A percentile compares a stretch with the other conserved stretches of the same genome.
phyloP scores from a whole-genome alignment of 2,329 filamentous ascomycete species.

The Zopfia rhizophila region DNA sequence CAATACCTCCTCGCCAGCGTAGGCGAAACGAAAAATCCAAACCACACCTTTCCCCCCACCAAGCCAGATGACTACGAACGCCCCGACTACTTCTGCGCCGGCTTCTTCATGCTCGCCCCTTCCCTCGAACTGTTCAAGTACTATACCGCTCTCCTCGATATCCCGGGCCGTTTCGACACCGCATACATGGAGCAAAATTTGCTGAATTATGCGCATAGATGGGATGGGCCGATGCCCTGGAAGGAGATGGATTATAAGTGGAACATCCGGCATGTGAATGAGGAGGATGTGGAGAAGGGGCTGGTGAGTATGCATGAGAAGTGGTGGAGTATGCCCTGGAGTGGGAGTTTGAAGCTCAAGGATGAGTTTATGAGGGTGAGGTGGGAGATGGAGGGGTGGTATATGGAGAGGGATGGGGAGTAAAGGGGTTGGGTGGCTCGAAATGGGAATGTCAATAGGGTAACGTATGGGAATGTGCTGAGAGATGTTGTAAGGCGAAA shows the following conservation, averaged over 20 bases:
- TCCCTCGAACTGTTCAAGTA: conserved; percentile 52
- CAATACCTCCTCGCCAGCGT: conserved; percentile 53
- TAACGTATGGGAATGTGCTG: too few relatives aligned
- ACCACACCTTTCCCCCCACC: conserved; percentile 47
- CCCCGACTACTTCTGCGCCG: conserved; percentile 50
- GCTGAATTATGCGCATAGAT: conserved; percentile 57
- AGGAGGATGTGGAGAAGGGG: conserved; percentile 44
- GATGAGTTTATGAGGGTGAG: conserved; percentile 37
- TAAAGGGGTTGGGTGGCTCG: too few relatives aligned
- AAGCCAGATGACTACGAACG: conserved; percentile 4
- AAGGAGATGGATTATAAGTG: conserved; percentile 50
- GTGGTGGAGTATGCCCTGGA: conserved; percentile 38
- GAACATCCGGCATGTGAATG: conserved; percentile 53
- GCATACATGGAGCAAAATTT: conserved; percentile 56
- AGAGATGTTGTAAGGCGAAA: too few relatives aligned
- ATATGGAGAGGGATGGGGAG: conserved; percentile 32
- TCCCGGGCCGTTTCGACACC: conserved; percentile 53
- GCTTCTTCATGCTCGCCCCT: conserved; percentile 55
- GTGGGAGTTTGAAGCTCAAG: conserved; percentile 27
- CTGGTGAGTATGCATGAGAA: conserved; percentile 54
- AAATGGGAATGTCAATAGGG: too few relatives aligned
- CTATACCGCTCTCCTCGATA: conserved; percentile 37
- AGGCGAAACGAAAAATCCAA: conserved; percentile 47
- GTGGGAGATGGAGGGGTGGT: conserved; percentile 48
- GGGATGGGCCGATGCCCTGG: conserved; percentile 57